Conservation (phyloP, 495 filamentous ascomycete species). For the Neurospora sp. region DNA sequence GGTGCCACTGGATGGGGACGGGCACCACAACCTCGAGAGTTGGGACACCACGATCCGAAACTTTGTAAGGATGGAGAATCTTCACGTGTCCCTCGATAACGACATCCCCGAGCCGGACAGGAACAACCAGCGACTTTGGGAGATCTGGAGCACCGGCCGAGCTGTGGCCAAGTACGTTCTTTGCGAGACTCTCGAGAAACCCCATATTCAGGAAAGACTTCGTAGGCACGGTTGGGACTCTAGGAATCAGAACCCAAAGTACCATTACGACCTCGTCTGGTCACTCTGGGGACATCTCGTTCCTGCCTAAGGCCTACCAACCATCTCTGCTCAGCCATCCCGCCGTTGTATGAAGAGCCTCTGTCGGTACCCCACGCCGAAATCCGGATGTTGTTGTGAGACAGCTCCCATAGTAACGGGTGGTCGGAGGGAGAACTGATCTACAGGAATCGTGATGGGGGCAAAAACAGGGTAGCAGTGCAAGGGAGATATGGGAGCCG, state of each 20-base stretch:
- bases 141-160: background rate
- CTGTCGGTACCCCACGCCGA: background rate
- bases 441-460: background rate
- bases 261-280: background rate
- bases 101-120: background rate
- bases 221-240: background rate
- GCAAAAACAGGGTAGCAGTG: background rate
- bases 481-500: background rate
- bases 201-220: background rate
- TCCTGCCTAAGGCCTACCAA: background rate
- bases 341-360: background rate
- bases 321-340: background rate
- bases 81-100: background rate
- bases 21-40: background rate
- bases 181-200: background rate
- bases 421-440: background rate
- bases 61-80: background rate
- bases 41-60: background rate
- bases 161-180: background rate
- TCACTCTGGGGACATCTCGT: background rate
- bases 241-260: background rate
- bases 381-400: background rate
- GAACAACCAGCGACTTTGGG: background rate
- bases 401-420: background rate
- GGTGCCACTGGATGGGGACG: background rate